Conservation (phyloP, 2,329 filamentous ascomycete species). For the Penicillium sp. region DNA sequence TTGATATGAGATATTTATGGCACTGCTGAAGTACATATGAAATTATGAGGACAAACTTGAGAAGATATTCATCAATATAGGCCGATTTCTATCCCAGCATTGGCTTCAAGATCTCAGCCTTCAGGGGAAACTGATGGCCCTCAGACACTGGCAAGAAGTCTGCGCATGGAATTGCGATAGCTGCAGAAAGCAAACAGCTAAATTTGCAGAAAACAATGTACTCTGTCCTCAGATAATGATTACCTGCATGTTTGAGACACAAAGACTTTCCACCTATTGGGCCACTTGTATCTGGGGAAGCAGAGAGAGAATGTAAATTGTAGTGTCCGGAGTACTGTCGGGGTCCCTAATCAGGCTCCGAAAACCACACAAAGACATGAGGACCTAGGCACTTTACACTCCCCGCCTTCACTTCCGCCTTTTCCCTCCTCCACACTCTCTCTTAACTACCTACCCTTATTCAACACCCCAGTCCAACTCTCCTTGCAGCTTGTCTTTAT, state of each 20-base stretch:
- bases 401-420: constrained; percentile 36
- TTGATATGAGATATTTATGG: constrained; percentile 11
- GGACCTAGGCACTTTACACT: constrained; percentile 25
- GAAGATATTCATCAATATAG: neutral
- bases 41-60: constrained; percentile 5
- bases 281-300: no score
- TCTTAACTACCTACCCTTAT: constrained; percentile 22
- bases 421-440: constrained; percentile 19
- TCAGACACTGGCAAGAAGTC: constrained; percentile 10
- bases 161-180: constrained; percentile 2
- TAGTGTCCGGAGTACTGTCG: no score
- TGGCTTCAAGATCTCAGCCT: neutral
- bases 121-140: constrained; percentile 5
- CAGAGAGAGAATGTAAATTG: neutral
- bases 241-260: constrained; percentile 3
- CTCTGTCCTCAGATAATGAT: constrained; percentile 16
- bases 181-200: constrained; percentile 15
- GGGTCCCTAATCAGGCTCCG: no score
- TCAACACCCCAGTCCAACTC: constrained; percentile 23
- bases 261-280: no score
- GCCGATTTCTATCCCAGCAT: neutral
- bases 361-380: constrained; percentile 20
- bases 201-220: constrained; percentile 21
- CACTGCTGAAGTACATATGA: constrained; percentile 9
- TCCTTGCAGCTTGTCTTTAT: constrained; percentile 14